These are phyloP conservation scores for Leishmania major DNA, from an alignment of 208 protist genomes.

Conservation along the genomic window DNA sequence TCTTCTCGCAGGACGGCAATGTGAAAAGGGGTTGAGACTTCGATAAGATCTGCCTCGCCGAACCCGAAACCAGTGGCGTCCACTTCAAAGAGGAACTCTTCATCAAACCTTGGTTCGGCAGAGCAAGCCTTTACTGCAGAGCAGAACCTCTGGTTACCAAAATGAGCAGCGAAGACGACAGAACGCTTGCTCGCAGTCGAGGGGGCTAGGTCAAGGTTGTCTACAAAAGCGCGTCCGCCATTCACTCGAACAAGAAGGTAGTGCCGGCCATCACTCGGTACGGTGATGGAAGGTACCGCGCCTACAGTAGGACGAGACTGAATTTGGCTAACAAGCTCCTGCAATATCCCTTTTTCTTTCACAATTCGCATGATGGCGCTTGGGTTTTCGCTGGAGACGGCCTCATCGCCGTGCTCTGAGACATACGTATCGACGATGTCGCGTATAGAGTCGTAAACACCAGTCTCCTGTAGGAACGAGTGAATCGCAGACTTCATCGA, in stretches of 20 bases:
- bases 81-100: conserved; percentile 92
- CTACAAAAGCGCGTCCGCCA: conserved; percentile 90
- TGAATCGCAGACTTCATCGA: conserved; percentile 86
- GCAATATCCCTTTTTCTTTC: conserved; percentile 83
- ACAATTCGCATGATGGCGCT: conserved; percentile 85
- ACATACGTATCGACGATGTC: conserved; percentile 90
- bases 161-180: conserved; percentile 81
- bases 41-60: conserved; percentile 61
- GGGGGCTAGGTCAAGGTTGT: conserved; percentile 79
- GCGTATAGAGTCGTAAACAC: conserved; percentile 89
- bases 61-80: conserved; percentile 77
- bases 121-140: conserved; percentile 46
- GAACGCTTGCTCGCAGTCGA: conserved; percentile 38
- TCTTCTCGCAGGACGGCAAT: conserved; percentile 84
- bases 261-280: conserved; percentile 42
- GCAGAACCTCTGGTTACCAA: conserved; percentile 84
- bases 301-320: conserved; percentile 27
- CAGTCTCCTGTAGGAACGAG: conserved; percentile 73
- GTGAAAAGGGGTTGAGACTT: conserved; percentile 84
- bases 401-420: conserved; percentile 53
- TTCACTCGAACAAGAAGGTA: conserved; percentile 84
- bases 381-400: conserved; percentile 36
- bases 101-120: conserved; percentile 76
- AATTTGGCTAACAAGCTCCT: conserved; percentile 67
- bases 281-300: conserved; percentile 4